Evolutionary conservation across 441 rosid genomes (phyloP).

Genomic region (Adansonia rubrostipa): DNA sequence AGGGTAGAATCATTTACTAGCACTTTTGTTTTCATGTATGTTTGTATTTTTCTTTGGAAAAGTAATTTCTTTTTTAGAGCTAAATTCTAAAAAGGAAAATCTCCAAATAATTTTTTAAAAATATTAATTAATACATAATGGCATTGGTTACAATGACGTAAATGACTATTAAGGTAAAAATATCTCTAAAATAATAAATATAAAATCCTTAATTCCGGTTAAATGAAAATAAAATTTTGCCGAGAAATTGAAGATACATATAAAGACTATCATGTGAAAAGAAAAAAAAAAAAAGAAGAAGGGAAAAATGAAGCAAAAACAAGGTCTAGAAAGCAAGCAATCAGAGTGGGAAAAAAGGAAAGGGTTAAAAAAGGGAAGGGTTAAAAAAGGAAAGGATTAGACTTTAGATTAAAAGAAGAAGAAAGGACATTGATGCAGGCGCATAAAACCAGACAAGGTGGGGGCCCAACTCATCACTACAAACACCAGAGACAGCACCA

Average conservation of each 20-base stretch:
- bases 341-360: neutral
- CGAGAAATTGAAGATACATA: too few relatives aligned
- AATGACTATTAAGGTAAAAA: too few relatives aligned
- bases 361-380: too few relatives aligned
- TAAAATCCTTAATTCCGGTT: too few relatives aligned
- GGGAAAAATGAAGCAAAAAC: too few relatives aligned
- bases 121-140: too few relatives aligned
- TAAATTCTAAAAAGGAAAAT: neutral
- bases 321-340: too few relatives aligned
- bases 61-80: neutral
- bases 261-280: too few relatives aligned
- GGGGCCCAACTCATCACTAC: conserved; percentile 35
- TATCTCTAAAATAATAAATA: too few relatives aligned
- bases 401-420: neutral
- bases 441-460: conserved; percentile 46
- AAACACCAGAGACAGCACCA: neutral
- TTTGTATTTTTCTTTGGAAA: neutral
- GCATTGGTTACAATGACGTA: too few relatives aligned
- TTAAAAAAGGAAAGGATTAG: neutral
- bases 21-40: neutral
- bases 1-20: neutral
- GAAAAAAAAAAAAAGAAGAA: too few relatives aligned
- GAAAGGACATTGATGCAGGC: conserved; percentile 23
- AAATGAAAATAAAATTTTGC: too few relatives aligned
- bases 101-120: neutral